These are phyloP conservation scores for Fraxinus platypoda DNA, from an alignment of 305 asterid species.

Conservation along the genomic window DNA sequence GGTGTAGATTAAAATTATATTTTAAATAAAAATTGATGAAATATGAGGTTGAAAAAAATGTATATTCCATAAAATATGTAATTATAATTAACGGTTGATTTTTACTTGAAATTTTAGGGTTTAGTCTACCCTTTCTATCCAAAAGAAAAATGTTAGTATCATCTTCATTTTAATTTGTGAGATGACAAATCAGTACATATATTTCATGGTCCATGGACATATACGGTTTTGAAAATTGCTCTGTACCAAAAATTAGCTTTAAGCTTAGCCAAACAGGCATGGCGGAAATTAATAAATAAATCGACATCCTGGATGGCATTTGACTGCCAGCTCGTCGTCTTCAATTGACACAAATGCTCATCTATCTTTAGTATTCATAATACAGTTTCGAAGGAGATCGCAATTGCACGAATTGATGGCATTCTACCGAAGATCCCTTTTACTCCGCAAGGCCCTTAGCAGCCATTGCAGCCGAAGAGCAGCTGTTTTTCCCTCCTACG, in stretches of 20 bases:
- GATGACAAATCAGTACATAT: background rate
- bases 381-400: background rate
- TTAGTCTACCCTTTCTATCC: background rate
- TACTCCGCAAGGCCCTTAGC: slow-evolving; percentile 36
- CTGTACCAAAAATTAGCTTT: background rate
- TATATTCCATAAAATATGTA: background rate
- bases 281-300: background rate
- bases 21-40: background rate
- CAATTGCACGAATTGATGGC: slow-evolving; percentile 33
- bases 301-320: background rate
- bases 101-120: background rate
- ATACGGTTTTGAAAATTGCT: background rate
- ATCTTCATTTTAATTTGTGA: background rate
- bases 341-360: background rate
- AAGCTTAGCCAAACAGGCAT: background rate
- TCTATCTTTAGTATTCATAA: background rate
- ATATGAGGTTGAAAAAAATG: no score
- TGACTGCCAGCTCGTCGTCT: background rate
- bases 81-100: no score
- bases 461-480: slow-evolving; percentile 25
- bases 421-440: slow-evolving; percentile 39
- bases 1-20: background rate
- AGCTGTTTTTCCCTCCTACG: slow-evolving; percentile 27
- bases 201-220: no score
- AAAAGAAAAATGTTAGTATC: background rate